Evolutionary conservation across 768 basidiomycete genomes (phyloP).

Genomic region (Amyloporia xantha): DNA sequence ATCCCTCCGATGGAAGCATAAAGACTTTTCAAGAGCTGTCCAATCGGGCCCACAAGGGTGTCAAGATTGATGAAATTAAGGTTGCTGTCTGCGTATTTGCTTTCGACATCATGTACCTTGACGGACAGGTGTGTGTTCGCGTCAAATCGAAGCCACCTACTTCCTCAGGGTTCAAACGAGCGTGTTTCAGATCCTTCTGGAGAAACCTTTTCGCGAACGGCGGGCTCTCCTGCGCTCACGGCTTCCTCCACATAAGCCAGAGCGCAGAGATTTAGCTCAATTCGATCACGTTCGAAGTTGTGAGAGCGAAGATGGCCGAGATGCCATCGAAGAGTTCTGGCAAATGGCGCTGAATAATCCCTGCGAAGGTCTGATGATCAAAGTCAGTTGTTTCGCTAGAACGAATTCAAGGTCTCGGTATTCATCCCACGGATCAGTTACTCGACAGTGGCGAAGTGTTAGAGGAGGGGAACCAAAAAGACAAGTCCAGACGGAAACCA

Average conservation of each 20-base stretch:
- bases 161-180: conserved; percentile 1
- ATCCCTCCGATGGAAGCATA: conserved; percentile 52
- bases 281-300: conserved; percentile 72
- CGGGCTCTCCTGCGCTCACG: conserved; percentile 53
- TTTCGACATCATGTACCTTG: conserved; percentile 85
- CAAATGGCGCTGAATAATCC: conserved; percentile 64
- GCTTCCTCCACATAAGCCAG: conserved; percentile 49
- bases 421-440: conserved; percentile 36
- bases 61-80: conserved; percentile 64
- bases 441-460: conserved; percentile 47
- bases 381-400: conserved; percentile 36
- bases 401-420: neutral
- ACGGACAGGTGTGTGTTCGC: conserved; percentile 55
- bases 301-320: conserved; percentile 55
- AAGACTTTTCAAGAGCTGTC: conserved; percentile 85
- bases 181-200: conserved; percentile 53
- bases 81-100: conserved; percentile 78
- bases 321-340: conserved; percentile 72
- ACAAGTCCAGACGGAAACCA: conserved; percentile 48
- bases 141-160: conserved; percentile 6
- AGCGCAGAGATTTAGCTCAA: conserved; percentile 43
- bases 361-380: conserved; percentile 94
- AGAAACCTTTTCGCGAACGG: conserved; percentile 62
- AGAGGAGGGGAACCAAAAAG: conserved; percentile 29
- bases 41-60: conserved; percentile 79